phyloP scores from a whole-genome alignment of 108 stramenopile species.

The Epipyxis sp. region DNA sequence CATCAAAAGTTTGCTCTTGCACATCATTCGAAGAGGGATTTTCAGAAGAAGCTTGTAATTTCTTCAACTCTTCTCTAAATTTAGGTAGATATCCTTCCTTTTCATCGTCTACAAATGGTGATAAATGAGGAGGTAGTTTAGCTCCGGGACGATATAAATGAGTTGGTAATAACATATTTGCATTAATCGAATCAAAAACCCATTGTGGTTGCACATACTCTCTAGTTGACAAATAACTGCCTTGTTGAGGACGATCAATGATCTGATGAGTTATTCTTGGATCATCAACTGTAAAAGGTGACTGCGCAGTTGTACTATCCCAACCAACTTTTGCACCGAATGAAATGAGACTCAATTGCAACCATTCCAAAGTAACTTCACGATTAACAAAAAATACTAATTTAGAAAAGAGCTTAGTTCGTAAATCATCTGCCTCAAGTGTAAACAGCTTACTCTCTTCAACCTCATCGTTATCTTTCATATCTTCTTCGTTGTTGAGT shows the following conservation, averaged over 20 bases:
- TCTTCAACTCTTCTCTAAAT: slow-evolving; percentile 89
- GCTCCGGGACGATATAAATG: slow-evolving; percentile 80
- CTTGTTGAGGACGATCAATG: slow-evolving; percentile 39
- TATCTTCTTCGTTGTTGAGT: background rate
- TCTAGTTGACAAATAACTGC: slow-evolving; percentile 32
- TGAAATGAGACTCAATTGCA: slow-evolving; percentile 81
- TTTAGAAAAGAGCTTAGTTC: slow-evolving; percentile 50
- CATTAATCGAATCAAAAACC: slow-evolving; percentile 91
- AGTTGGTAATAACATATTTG: slow-evolving; percentile 77
- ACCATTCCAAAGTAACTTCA: slow-evolving; percentile 82
- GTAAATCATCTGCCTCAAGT: background rate
- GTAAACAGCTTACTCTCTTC: background rate
- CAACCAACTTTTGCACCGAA: slow-evolving; percentile 89
- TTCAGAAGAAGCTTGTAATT: no score
- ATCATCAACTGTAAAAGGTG: slow-evolving; percentile 74
- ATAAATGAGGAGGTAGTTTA: slow-evolving; percentile 87
- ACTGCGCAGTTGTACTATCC: slow-evolving; percentile 77
- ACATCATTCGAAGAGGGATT: slow-evolving; percentile 11
- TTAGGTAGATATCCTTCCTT: slow-evolving; percentile 95
- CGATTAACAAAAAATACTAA: slow-evolving; percentile 83
- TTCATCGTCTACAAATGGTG: slow-evolving; percentile 96
- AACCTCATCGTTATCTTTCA: no score
- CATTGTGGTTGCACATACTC: slow-evolving; percentile 98
- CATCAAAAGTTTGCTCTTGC: slow-evolving; percentile 13
- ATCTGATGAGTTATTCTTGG: slow-evolving; percentile 88